Conservation (phyloP, 2,329 filamentous ascomycete genomes). For the Pyrenophora seminiperda region DNA sequence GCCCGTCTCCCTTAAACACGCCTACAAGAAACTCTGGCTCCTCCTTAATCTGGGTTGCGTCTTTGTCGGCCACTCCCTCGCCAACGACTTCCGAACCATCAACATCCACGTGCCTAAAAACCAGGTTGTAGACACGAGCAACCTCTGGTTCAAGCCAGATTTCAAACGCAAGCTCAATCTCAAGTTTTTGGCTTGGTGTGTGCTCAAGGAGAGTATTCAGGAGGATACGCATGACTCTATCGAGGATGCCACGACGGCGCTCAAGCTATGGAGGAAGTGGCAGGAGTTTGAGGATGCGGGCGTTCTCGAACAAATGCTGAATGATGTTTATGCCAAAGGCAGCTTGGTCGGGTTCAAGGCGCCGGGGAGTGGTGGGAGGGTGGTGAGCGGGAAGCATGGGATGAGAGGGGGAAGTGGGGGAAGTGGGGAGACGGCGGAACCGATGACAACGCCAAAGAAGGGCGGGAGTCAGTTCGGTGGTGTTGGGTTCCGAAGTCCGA, state of each 20-base stretch:
- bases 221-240: conserved; percentile 91
- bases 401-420: conserved; percentile 6
- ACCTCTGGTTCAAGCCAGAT: conserved; percentile 82
- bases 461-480: conserved; percentile 46
- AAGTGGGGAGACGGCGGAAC: conserved; percentile 62
- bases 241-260: conserved; percentile 88
- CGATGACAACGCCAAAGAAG: conserved; percentile 59
- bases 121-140: conserved; percentile 93
- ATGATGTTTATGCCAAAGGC: conserved; percentile 79
- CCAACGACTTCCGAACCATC: conserved; percentile 95
- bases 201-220: conserved; percentile 94
- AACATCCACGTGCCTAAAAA: conserved; percentile 92
- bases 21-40: conserved; percentile 98
- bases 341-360: conserved; percentile 55
- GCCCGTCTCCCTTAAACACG: conserved; percentile 83
- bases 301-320: conserved; percentile 78
- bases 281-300: conserved; percentile 87
- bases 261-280: conserved; percentile 88
- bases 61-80: conserved; percentile 91
- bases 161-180: conserved; percentile 86
- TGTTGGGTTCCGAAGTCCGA: conserved; percentile 45
- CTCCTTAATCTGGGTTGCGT: conserved; percentile 91
- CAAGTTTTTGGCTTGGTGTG: conserved; percentile 83
- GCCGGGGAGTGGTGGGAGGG: conserved; percentile 33
- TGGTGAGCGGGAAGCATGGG: conserved; percentile 3